Evolutionary conservation across 83 land plant genomes (phyloP).

Genomic region (Picea abies): DNA sequence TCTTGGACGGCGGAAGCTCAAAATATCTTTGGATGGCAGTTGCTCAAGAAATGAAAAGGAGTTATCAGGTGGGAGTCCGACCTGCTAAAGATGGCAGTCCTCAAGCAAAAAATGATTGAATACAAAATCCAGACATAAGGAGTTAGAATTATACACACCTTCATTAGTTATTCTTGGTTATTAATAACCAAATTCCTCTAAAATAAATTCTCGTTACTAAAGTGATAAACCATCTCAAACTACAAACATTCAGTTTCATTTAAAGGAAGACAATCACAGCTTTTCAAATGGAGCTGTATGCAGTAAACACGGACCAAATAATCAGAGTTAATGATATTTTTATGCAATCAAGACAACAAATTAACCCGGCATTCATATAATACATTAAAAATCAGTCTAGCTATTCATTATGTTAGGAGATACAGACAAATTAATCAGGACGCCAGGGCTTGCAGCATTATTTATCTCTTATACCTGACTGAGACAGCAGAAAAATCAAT

Average conservation of each 20-base stretch:
- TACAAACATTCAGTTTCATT: background rate
- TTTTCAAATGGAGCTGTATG: background rate
- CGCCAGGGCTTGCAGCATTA: background rate
- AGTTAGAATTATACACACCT: too few species aligned
- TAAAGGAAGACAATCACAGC: background rate
- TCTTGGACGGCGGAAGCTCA: too few species aligned
- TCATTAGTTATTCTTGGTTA: background rate
- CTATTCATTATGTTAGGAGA: background rate
- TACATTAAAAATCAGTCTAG: background rate
- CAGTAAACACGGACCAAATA: background rate
- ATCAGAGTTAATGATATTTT: background rate
- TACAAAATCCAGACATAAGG: too few species aligned
- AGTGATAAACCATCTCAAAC: background rate
- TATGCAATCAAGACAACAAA: background rate
- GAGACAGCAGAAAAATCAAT: background rate
- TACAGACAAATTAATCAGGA: background rate
- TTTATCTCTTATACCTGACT: background rate
- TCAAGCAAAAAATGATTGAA: too few species aligned
- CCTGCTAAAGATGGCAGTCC: too few species aligned
- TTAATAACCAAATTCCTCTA: background rate
- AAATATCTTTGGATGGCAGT: too few species aligned
- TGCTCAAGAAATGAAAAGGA: too few species aligned
- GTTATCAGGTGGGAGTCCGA: too few species aligned
- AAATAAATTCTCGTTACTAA: background rate
- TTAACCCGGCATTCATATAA: background rate